Base-by-base conservation (phyloP, 257 asterid genomes). In the Solanum pinnatisectum region DNA sequence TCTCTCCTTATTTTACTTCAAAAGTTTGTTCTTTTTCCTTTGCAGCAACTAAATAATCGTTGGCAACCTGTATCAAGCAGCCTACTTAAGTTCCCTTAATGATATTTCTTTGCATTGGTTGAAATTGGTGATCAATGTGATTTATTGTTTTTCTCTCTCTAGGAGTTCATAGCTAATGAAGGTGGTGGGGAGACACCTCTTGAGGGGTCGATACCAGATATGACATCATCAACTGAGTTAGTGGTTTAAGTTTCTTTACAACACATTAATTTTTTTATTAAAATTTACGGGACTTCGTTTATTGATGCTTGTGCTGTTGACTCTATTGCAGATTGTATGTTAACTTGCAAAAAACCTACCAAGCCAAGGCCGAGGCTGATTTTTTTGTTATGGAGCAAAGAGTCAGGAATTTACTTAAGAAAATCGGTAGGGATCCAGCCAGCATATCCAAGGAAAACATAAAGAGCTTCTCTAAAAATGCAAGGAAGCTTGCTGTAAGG, bases 201-300 rank as follows among this genome's bases (percentile, higher is more conserved):
- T 37, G 99, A 97, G 90, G 99, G 99, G 88, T 91, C 98, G 81
- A 96, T 97, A 91, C 99, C 99, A 20, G 99, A 97, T 89, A 97
- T 97, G 99, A 96, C 99, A 82, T 96, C 99, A 88, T 96, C 99
- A 11, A 96, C 99, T 0, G 99, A 97, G 99, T 97, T 84, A 94
- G 98, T 92, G 90, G 76, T 88, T 56, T 87, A 87, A 30, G 86
- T 85, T 90, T 86, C 27, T 35, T 37, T 46, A 35, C 73, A 46
- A 42, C 13, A 46, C 35, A 20, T n/a, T 10, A 42, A 68, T 44
- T 68, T 73, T 35, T 49, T 72, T 59, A 42, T 70, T 88, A 20
- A 88, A 63, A 59, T 83, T 65, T 27, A 67, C 39, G 20, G 30
- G 85, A 88, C 42, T 88, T 87, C 79, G 46, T 49, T 82, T 32